These are phyloP conservation scores for Alopecurus myosuroides DNA, from an alignment of 176 grass and related monocot species.

Conservation along the genomic window DNA sequence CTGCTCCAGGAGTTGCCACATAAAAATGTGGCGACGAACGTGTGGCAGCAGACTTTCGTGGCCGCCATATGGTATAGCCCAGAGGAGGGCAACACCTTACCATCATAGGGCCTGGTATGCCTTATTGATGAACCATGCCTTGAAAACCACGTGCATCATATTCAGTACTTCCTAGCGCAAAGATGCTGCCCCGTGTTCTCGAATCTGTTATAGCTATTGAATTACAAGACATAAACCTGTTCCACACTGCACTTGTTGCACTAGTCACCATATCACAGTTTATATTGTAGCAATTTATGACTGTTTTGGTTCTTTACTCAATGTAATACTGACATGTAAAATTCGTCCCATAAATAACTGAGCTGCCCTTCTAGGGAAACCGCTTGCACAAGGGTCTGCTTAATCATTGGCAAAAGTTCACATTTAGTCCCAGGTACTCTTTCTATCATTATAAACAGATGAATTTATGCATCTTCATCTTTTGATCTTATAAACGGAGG, in stretches of 20 bases:
- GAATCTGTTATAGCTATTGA: not conserved
- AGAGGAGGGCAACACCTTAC: not conserved
- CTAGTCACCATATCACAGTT: not conserved
- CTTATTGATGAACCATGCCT: not conserved
- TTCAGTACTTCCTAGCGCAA: not conserved
- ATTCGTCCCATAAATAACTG: conserved; percentile 17
- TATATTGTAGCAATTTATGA: not conserved
- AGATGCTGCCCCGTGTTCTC: not conserved
- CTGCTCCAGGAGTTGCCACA: not conserved
- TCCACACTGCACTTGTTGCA: not conserved
- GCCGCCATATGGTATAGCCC: not conserved
- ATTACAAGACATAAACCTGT: not conserved
- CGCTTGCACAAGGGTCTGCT: conserved; percentile 85
- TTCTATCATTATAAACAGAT: conserved; percentile 5
- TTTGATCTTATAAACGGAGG: not conserved
- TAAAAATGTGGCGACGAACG: not conserved
- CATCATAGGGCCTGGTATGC: not conserved
- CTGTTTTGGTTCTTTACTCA: conserved; percentile 7
- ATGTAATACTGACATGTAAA: conserved; percentile 14
- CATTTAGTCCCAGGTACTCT: conserved; percentile 93
- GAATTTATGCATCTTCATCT: not conserved
- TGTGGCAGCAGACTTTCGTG: not conserved
- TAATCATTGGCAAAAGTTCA: conserved; percentile 97
- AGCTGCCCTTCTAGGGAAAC: conserved; percentile 71
- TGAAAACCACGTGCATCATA: not conserved